Evolutionary conservation across 805 yeast species (phyloP).

Genomic region (Starmerella apicola): DNA sequence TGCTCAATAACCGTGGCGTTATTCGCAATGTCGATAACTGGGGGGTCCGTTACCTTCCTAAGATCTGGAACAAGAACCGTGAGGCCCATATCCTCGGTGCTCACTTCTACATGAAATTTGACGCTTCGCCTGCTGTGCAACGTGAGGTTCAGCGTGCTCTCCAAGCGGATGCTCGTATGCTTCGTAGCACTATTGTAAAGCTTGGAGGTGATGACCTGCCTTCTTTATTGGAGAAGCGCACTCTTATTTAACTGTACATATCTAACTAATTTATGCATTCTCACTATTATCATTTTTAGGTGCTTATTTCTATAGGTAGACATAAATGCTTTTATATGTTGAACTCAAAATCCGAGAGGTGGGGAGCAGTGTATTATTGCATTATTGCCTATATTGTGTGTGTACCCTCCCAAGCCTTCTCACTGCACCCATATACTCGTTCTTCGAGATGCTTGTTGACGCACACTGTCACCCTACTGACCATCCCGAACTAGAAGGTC

Average conservation of each 20-base stretch:
- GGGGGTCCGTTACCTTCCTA: constrained; percentile 70
- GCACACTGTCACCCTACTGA: constrained; percentile 34
- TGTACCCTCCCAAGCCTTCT: too few species aligned
- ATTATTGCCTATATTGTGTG: too few species aligned
- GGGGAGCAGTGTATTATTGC: too few species aligned
- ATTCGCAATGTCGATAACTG: constrained; percentile 68
- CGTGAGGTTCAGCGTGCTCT: constrained; percentile 69
- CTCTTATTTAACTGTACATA: constrained; percentile 1
- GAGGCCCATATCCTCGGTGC: constrained; percentile 85
- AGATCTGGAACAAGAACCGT: constrained; percentile 69
- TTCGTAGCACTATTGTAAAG: constrained; percentile 62
- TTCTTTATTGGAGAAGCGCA: constrained; percentile 16
- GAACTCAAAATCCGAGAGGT: too few species aligned
- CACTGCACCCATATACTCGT: too few species aligned
- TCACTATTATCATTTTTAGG: background rate
- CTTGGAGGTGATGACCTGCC: constrained; percentile 23
- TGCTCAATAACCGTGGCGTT: constrained; percentile 87
- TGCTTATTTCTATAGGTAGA: too few species aligned
- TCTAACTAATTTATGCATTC: background rate
- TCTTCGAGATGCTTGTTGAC: constrained; percentile 25
- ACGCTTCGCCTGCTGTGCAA: constrained; percentile 75
- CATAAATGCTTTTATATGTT: too few species aligned
- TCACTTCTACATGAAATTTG: constrained; percentile 77
- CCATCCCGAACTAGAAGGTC: constrained; percentile 17
- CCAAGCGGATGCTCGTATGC: constrained; percentile 80